Evolutionary conservation across 345 rosid species (phyloP).

Genomic region (Fremontodendron californicum): DNA sequence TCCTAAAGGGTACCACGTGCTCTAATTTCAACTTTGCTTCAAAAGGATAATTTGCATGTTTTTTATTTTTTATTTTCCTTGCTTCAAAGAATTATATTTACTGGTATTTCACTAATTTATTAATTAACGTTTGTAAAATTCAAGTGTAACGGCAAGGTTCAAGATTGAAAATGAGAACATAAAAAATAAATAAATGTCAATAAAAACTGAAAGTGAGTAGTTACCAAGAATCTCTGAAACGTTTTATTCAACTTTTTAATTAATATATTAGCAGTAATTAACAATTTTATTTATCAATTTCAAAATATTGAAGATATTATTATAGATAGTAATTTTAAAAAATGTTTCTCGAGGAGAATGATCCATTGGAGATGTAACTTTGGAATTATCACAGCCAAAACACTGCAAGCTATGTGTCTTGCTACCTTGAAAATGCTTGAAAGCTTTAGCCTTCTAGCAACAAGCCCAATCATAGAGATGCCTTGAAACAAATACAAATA

Average conservation of each 20-base stretch:
- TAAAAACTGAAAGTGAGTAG: not conserved
- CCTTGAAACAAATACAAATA: not conserved
- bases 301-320: too few species aligned
- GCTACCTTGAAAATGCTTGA: not conserved
- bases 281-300: too few species aligned
- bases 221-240: conserved; percentile 11
- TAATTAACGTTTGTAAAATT: too few species aligned
- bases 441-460: not conserved
- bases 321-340: too few species aligned
- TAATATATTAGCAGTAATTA: too few species aligned
- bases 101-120: not conserved
- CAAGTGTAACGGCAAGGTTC: too few species aligned
- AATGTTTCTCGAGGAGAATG: too few species aligned
- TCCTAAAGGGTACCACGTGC: conserved; percentile 6
- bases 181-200: too few species aligned
- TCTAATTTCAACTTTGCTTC: not conserved
- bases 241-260: not conserved
- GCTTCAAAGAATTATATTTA: not conserved
- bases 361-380: too few species aligned
- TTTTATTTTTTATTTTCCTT: not conserved
- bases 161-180: too few species aligned
- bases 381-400: too few species aligned
- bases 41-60: not conserved
- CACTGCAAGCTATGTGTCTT: too few species aligned
- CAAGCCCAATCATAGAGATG: not conserved